Evolutionary conservation across 2,329 filamentous ascomycete genomes (phyloP), one percentile per base, ranked within the genome.

Genomic region (Calonectria pseudoreteaudii): DNA sequence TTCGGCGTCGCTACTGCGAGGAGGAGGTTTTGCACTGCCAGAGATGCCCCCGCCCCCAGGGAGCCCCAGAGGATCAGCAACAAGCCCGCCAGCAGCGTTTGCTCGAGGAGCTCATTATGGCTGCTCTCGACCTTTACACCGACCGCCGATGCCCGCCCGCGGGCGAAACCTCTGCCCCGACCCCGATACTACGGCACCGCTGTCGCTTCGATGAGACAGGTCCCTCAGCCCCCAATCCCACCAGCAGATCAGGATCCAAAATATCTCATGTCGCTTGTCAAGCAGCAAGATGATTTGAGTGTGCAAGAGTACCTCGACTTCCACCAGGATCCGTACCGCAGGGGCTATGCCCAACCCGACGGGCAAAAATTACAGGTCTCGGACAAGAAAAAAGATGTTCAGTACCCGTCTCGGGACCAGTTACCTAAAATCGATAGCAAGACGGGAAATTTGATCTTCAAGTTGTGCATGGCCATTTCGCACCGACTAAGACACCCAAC

Each of bases 251-350:
- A 72, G 68, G 73, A 66, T 7, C 65, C 71, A 2, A 30, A 69
- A 3, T 78, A 79, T 64, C 86, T 93, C 34, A 84, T 92, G 71
- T 85, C 84, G 0, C 84, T 92, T 60, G 87, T 93, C 56, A 87
- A 88, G 52, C 85, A 87, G 26, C 88, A 88, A 52, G 85, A 86
- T 53, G 86, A 86, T 62, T 84, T 84, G 23, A 85, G 85, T 8
- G 87, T 89, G 14, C 87, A 91, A 18, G 89, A 91, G 34, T 87
- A 91, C 74, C 83, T 92, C 52, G 83, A 88, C 41, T 86, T 87
- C 56, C 80, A 90, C 60, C 85, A 85, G 30, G 89, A 91, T 72
- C 90, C 90, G 0, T 91, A 89, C 74, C 84, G 88, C 64, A 86
- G 88, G 38, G 86, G 88, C 18, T 91, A 91, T 77, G 90, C 90